Evolutionary conservation across 768 basidiomycete species (phyloP), one percentile per base, ranked within the genome.

Genomic region (Kwoniella dejecticola): DNA sequence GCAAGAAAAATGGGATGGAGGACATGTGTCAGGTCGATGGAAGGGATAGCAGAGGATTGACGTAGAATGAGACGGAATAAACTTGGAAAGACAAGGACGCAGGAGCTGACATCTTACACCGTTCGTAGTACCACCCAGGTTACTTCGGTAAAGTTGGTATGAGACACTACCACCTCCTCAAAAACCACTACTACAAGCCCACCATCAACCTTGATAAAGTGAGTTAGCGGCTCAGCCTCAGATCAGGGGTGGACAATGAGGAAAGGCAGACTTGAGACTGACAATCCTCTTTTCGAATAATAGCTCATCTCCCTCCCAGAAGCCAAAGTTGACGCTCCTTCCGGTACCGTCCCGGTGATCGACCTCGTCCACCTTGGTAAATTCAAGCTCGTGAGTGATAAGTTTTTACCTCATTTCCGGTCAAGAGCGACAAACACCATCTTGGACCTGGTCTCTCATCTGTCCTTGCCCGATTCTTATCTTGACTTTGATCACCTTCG

Each of bases 61-160:
- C n/a, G n/a, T n/a, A n/a, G n/a, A n/a, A n/a, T n/a, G n/a, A n/a
- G n/a, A n/a, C n/a, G n/a, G n/a, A n/a, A n/a, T n/a, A n/a, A n/a
- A n/a, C n/a, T n/a, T n/a, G n/a, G n/a, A n/a, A n/a, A n/a, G n/a
- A n/a, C n/a, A n/a, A n/a, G n/a, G n/a, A n/a, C n/a, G n/a, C n/a
- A n/a, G n/a, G n/a, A 24, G 40, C 12, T 26, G 55, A 46, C 15
- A 17, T 21, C 10, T 11, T 10, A 41, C 19, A 38, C 12, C n/a
- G 19, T 21, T 36, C 7, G 11, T 15, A 82, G 83, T 97, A 92
- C 89, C 94, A 97, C 83, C 93, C 93, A 81, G 94, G 94, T 90
- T 97, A 97, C 91, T 98, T 95, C 81, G 94, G 94, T 85, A 97
- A 97, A 83, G 91, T 95, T 80, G 96, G 96, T 91, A 99, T 99